phyloP scores from a whole-genome alignment of 139 green algal species.

The Dunaliella primolecta region DNA sequence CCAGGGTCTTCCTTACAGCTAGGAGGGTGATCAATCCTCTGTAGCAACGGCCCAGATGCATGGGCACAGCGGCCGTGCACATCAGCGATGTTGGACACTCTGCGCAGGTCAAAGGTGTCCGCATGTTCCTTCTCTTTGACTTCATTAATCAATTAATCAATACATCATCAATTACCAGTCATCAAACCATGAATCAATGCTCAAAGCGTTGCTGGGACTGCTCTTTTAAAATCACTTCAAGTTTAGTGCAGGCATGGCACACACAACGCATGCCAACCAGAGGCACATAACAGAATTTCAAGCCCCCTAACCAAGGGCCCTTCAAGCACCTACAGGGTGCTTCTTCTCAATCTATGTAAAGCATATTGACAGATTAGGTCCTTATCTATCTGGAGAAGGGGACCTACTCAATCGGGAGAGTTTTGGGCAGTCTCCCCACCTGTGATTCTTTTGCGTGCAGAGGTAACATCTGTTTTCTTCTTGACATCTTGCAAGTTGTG shows the following conservation, averaged over 20 bases:
- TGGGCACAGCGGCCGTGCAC: background rate
- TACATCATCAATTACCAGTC: too few relatives aligned
- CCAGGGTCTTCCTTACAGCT: background rate
- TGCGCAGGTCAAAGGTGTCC: background rate
- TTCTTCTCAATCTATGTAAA: too few relatives aligned
- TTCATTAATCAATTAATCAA: too few relatives aligned
- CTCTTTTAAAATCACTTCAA: background rate
- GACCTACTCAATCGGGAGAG: background rate
- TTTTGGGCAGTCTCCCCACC: background rate
- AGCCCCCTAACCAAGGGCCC: background rate
- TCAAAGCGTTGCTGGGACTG: too few relatives aligned
- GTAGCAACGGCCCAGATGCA: background rate
- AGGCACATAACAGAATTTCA: background rate
- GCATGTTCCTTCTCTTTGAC: background rate
- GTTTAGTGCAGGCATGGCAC: background rate
- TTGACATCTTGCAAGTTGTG: too few relatives aligned
- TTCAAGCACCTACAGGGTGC: background rate
- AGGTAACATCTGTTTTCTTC: background rate
- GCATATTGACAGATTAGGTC: too few relatives aligned
- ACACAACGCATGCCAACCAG: background rate
- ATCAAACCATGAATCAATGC: too few relatives aligned
- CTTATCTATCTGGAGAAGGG: background rate
- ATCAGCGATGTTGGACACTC: background rate
- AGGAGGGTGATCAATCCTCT: background rate
- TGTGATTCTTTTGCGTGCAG: background rate